A percentile compares a stretch with the other conserved stretches of the same genome.
Evolutionary conservation across 257 asterid genomes (phyloP).

Genomic region (Fraxinus americana): DNA sequence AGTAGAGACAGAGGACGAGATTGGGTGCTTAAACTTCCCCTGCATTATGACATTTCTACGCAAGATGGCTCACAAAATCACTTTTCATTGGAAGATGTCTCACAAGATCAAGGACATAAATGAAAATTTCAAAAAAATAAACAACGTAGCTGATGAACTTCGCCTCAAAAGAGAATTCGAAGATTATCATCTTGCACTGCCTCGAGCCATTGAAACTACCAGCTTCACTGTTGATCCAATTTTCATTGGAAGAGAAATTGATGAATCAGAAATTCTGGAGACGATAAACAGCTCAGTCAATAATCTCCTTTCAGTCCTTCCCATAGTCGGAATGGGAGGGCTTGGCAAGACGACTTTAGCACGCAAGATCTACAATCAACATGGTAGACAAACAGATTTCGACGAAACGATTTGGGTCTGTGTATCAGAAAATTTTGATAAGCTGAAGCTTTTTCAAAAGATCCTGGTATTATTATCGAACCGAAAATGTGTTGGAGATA

Average conservation of each 20-base stretch:
- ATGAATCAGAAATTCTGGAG: neutral
- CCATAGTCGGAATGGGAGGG: neutral
- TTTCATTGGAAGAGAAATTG: conserved; percentile 18
- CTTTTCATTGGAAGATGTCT: conserved; percentile 5
- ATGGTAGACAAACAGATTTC: neutral
- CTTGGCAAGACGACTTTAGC: neutral
- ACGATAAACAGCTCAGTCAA: neutral
- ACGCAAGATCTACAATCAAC: neutral
- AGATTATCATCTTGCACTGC: neutral
- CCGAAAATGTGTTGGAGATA: neutral
- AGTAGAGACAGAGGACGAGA: neutral
- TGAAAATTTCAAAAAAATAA: conserved; percentile 2
- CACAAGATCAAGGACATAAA: conserved; percentile 4
- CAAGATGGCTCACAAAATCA: conserved; percentile 14
- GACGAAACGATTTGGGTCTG: neutral
- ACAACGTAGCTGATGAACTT: neutral
- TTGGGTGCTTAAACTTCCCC: neutral
- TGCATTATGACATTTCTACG: neutral
- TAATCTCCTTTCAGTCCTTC: conserved; percentile 7
- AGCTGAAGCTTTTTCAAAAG: too few species aligned
- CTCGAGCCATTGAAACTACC: conserved; percentile 14
- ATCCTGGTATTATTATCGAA: neutral
- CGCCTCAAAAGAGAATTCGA: neutral
- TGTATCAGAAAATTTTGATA: too few species aligned
- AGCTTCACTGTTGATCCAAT: conserved; percentile 5